A percentile compares a stretch with the other conserved stretches of the same genome.
phyloP scores from a whole-genome alignment of 345 rosid species.

The Linum tenue region DNA sequence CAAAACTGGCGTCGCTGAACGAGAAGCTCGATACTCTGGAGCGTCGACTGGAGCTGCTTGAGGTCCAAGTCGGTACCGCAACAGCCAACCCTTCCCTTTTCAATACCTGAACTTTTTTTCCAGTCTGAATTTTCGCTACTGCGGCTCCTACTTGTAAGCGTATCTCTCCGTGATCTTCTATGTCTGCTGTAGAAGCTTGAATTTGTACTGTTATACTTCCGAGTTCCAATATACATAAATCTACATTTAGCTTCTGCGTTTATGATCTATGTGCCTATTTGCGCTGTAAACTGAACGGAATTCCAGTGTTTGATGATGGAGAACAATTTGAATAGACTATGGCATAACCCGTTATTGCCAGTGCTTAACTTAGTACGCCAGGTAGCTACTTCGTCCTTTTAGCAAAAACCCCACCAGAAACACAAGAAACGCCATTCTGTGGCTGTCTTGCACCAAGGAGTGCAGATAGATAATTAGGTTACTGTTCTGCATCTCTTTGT shows the following conservation, averaged over 20 bases:
- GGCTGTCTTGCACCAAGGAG: too few relatives aligned
- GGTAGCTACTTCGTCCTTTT: too few relatives aligned
- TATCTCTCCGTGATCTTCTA: not conserved
- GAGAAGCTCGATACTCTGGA: conserved; percentile 83
- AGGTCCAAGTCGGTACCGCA: conserved; percentile 86
- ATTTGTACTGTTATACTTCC: not conserved
- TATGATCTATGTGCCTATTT: not conserved
- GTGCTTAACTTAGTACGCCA: too few relatives aligned
- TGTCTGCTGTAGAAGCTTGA: not conserved
- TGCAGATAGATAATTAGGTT: too few relatives aligned
- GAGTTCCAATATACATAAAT: not conserved
- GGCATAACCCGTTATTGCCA: too few relatives aligned
- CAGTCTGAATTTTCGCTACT: too few relatives aligned
- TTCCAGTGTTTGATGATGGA: too few relatives aligned
- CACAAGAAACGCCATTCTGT: too few relatives aligned
- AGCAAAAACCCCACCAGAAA: too few relatives aligned
- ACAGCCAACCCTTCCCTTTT: conserved; percentile 79
- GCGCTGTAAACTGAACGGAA: not conserved
- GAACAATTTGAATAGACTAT: too few relatives aligned
- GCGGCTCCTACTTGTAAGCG: not conserved
- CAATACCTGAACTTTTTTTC: conserved; percentile 22
- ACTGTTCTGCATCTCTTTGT: too few relatives aligned
- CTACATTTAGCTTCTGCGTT: not conserved
- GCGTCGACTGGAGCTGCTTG: conserved; percentile 78
- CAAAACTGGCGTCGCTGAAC: conserved; percentile 71